phyloP scores from a whole-genome alignment of 73 alveolate genomes.

The Paraurostyla sp. region DNA sequence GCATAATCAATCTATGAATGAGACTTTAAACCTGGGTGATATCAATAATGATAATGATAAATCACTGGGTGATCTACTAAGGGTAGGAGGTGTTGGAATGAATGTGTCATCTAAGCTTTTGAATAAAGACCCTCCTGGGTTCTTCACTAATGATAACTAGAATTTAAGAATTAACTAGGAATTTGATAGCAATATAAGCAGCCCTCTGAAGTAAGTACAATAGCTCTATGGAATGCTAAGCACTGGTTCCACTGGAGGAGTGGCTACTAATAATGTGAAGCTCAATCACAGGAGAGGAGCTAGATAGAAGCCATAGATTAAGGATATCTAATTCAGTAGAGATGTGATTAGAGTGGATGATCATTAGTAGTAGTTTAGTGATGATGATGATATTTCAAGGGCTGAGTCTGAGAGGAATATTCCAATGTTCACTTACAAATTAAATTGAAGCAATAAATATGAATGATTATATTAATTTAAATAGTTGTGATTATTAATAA shows the following conservation, averaged over 20 bases:
- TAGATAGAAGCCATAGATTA: background rate
- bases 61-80: background rate
- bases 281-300: too few relatives aligned
- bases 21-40: too few relatives aligned
- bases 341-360: background rate
- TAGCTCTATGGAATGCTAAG: background rate
- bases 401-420: background rate
- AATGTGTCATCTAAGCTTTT: too few relatives aligned
- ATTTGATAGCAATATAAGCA: background rate
- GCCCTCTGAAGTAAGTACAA: background rate
- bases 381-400: slow-evolving; percentile 20
- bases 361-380: too few relatives aligned
- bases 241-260: too few relatives aligned
- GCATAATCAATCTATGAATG: too few relatives aligned
- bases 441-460: background rate
- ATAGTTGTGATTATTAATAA: background rate
- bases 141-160: too few relatives aligned
- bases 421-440: background rate
- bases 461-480: background rate
- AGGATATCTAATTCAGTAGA: background rate
- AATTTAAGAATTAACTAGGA: background rate
- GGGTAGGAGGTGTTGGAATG: too few relatives aligned
- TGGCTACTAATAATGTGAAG: too few relatives aligned
- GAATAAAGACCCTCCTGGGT: too few relatives aligned
- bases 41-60: background rate